Evolutionary conservation across 345 rosid genomes (phyloP).

Genomic region (Arabis hirsuta): DNA sequence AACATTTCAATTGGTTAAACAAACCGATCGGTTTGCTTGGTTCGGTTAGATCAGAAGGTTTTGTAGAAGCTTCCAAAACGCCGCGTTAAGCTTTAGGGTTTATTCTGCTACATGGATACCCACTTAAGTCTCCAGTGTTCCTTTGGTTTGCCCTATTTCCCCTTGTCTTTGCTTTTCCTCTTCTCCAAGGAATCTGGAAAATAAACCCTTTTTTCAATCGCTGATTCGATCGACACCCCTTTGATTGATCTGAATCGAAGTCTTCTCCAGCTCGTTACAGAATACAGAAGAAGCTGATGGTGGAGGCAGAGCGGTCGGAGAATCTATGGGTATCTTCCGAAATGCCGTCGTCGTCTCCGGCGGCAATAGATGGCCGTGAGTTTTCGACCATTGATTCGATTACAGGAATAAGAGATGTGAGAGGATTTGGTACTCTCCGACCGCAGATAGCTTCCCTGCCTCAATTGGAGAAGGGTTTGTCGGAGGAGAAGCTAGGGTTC

Average conservation of each 20-base stretch:
- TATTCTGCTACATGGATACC: constrained; percentile 33
- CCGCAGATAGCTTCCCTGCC: constrained; percentile 33
- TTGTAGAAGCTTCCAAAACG: constrained; percentile 36
- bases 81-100: constrained; percentile 20
- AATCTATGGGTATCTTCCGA: constrained; percentile 41
- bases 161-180: constrained; percentile 27
- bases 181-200: constrained; percentile 46
- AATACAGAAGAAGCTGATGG: constrained; percentile 35
- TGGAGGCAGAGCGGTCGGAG: constrained; percentile 37
- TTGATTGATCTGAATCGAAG: too few relatives aligned
- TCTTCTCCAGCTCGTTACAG: too few relatives aligned
- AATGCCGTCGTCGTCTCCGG: constrained; percentile 37
- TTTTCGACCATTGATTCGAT: constrained; percentile 19
- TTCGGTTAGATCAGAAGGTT: background rate
- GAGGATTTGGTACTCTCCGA: constrained; percentile 24
- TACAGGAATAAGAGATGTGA: constrained; percentile 26
- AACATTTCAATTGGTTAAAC: background rate
- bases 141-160: constrained; percentile 31
- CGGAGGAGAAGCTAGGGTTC: constrained; percentile 60
- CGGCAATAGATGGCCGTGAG: constrained; percentile 11
- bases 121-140: constrained; percentile 43
- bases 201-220: constrained; percentile 8
- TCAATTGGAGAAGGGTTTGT: constrained; percentile 25
- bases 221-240: constrained; percentile 17
- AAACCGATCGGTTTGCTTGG: constrained; percentile 29